Conservation (phyloP, 768 basidiomycete genomes). For the Lactarius deliciosus region DNA sequence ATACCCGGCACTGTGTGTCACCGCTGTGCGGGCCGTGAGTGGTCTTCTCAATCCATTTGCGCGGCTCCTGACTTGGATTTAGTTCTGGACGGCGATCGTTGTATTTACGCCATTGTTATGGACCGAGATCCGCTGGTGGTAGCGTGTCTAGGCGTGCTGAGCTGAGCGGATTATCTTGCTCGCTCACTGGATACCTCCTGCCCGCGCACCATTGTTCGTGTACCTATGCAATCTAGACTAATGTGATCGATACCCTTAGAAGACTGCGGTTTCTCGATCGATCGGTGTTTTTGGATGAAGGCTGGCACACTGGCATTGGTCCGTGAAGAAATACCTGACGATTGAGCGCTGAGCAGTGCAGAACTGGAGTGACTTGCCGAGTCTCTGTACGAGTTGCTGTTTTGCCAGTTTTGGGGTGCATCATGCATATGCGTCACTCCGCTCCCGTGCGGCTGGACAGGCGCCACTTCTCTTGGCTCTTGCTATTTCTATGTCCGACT, state of each 20-base stretch:
- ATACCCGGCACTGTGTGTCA: conserved; percentile 66
- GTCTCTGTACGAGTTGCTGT: too few species aligned
- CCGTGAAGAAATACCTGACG: too few species aligned
- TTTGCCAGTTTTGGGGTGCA: too few species aligned
- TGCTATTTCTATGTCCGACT: too few species aligned
- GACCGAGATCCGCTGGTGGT: conserved; percentile 82
- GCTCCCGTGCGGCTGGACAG: too few species aligned
- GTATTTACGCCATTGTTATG: conserved; percentile 87
- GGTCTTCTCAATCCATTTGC: neutral
- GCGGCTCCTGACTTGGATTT: neutral
- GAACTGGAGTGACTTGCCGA: too few species aligned
- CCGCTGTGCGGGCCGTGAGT: conserved; percentile 65
- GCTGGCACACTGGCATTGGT: too few species aligned
- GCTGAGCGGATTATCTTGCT: neutral
- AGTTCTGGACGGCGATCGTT: conserved; percentile 92
- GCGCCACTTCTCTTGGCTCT: too few species aligned
- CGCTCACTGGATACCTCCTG: neutral
- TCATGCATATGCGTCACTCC: too few species aligned
- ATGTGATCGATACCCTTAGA: neutral
- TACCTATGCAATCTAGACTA: conserved; percentile 9
- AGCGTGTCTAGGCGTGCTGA: neutral
- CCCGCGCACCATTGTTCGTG: neutral
- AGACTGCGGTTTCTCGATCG: neutral
- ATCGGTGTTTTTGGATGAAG: too few species aligned
- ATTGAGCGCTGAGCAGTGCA: too few species aligned